Evolutionary conservation across 257 asterid genomes (phyloP), one percentile per base, ranked within the genome.

Genomic region (Ocimum tenuiflorum): DNA sequence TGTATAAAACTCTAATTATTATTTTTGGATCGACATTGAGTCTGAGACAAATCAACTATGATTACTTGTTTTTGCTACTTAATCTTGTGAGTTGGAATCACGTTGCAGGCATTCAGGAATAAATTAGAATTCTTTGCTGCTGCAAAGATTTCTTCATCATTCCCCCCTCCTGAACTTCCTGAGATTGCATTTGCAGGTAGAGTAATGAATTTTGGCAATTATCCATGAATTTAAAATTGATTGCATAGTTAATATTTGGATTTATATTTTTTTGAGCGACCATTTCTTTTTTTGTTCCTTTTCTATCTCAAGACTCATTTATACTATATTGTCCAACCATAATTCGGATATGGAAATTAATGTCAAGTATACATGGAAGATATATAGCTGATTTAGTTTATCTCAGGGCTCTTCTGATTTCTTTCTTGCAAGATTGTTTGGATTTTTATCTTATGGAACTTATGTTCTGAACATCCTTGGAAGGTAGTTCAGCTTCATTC

Each of bases 171-270:
- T 57, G 96, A 90, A 36, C 96, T 86, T 76, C 95, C 96, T 31
- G 97, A 94, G 87, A 88, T 94, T 79, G 99, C 99, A 47, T 94
- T 94, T 83, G 99, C 99, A 79, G 99, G 99, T 90, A 71, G 35
- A 35, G 45, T 42, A 59, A 13, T 59, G 33, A 60, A 38, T 50
- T 35, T 8, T 57, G n/a, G 36, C 36, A 31, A 36, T 15, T 22
- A 19, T n/a, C 29, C 24, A 29, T 56, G 60, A 55, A 24, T 61
- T 50, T 63, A 22, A 48, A 74, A n/a, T n/a, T 22, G 50, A 22
- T 45, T 55, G 52, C 36, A 22, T 33, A 22, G 18, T 46, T 69
- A 14, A 4, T 49, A 51, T 54, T 23, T 58, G 17, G 57, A 23
- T 18, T 65, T 52, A 42, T 31, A 43, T 46, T 27, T 52, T 33